Percentiles rank a stretch among this genome's conserved stretches.
Conservation (phyloP, 352 stramenopile species). For the Peronospora belbahrii region DNA sequence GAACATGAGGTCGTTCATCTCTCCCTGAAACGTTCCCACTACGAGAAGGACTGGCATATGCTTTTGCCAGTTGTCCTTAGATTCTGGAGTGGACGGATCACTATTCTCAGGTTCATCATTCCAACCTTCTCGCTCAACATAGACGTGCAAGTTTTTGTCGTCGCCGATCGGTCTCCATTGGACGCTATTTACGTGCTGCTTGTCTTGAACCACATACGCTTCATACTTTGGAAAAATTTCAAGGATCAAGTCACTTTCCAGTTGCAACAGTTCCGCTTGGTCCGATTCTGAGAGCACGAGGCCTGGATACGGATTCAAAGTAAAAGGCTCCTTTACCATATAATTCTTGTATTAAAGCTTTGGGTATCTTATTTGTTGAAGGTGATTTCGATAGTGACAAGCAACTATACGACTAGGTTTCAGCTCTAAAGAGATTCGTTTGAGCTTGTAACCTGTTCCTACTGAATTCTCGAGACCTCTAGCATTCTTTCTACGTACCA, state of each 20-base stretch:
- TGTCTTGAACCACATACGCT: constrained; percentile 19
- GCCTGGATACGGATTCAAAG: constrained; percentile 22
- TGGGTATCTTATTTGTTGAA: neutral
- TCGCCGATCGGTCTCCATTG: constrained; percentile 29
- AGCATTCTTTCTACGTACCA: too few species aligned
- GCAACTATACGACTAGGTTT: neutral
- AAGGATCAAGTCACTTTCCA: constrained; percentile 17
- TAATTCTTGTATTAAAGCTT: neutral
- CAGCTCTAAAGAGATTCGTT: neutral
- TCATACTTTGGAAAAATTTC: constrained; percentile 37
- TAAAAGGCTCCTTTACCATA: constrained; percentile 22
- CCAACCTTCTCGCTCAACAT: constrained; percentile 23
- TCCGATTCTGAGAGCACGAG: constrained; percentile 13
- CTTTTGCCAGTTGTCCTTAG: constrained; percentile 3
- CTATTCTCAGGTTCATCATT: constrained; percentile 1
- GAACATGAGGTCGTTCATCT: constrained; percentile 17
- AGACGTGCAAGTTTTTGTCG: constrained; percentile 31
- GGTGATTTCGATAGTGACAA: constrained; percentile 13
- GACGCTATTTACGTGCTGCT: constrained; percentile 16
- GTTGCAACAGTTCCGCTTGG: constrained; percentile 11
- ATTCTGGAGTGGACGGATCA: neutral
- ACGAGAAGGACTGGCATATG: constrained; percentile 8
- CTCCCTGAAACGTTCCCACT: constrained; percentile 6
- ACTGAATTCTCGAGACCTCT: neutral
- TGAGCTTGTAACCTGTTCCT: neutral